phyloP scores from a whole-genome alignment of 148 eudicot genomes.

The Vaccinium myrtillus region DNA sequence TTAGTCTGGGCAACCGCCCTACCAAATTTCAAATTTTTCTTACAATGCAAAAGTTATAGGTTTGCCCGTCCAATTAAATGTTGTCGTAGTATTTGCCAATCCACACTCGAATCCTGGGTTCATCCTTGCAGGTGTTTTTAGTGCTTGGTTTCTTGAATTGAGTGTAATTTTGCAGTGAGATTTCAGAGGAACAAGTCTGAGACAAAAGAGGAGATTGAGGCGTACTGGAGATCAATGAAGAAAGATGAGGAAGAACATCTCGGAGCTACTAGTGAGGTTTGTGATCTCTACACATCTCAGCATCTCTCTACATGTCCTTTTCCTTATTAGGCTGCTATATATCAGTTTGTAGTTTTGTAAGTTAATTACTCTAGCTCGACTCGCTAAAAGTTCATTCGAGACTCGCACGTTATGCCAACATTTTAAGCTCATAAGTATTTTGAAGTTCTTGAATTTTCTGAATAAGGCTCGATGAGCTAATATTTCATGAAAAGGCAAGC shows the following conservation, averaged over 20 bases:
- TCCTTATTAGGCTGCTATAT: background rate
- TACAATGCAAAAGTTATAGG: too few relatives aligned
- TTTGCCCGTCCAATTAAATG: too few relatives aligned
- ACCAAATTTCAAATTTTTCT: too few relatives aligned
- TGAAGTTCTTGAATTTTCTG: background rate
- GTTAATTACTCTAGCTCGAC: background rate
- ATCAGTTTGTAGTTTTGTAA: background rate
- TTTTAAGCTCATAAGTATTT: background rate
- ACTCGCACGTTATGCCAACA: background rate
- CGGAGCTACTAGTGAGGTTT: constrained; percentile 24
- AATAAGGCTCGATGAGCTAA: background rate
- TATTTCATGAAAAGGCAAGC: background rate
- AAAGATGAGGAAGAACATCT: constrained; percentile 51
- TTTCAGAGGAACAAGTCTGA: constrained; percentile 60
- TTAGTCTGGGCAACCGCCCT: too few relatives aligned
- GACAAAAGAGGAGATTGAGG: constrained; percentile 60
- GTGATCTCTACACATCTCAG: background rate
- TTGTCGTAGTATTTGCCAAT: too few relatives aligned
- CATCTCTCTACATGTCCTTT: background rate
- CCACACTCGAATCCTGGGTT: too few relatives aligned
- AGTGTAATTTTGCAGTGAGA: constrained; percentile 30
- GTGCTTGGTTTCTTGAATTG: background rate
- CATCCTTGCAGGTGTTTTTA: too few relatives aligned
- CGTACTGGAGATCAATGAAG: constrained; percentile 66
- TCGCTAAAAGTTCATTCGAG: background rate